Evolutionary conservation across 1,284 basidiomycete species (phyloP), one percentile per base, ranked within the genome.

Genomic region (Papiliotrema fonsecae): DNA sequence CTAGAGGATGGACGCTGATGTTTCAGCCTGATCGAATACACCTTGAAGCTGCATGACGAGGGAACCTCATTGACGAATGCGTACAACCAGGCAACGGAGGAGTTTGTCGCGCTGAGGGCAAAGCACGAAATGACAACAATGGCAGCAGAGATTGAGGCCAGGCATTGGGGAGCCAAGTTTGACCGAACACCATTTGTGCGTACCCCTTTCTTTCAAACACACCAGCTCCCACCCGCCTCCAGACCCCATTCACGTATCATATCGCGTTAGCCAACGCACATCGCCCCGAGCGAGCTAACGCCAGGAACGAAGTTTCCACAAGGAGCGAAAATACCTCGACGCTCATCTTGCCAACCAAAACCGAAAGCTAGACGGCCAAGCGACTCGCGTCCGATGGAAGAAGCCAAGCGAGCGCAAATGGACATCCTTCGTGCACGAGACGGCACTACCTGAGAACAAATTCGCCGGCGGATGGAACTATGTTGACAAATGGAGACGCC

Each of bases 71-170:
- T 97, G 35, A 83, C 87, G 0, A 76, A 85, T 34, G 93, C 94
- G 4, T 98, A 98, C 71, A 77, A 79, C 4, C 75, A 77, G 18
- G 85, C 88, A 21, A 80, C 90, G n/a, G 78, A 81, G 13, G 88
- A 96, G 70, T 97, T 91, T 76, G 84, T 87, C 44, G 77, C 87
- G 19, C 79, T 97, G 31, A 84, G 90, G 46, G 85, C 88, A 22
- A 84, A 90, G 68, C 85, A 88, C 60, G 83, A 92, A 63, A 81
- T 89, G 49, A 81, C 88, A 2, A 82, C 81, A 25, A 77, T 80
- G 4, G 82, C 88, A 45, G 91, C 93, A 13, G 79, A 80, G 18
- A 76, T 84, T 58, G 91, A 97, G 74, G 92, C 92, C 11, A 79
- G 86, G 55, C 74, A 80, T 25, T 81, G 86, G 61, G 91, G 92